A percentile compares a stretch with the other conserved stretches of the same genome.
phyloP scores from a whole-genome alignment of 805 yeast species.

The Pichia nakasei region DNA sequence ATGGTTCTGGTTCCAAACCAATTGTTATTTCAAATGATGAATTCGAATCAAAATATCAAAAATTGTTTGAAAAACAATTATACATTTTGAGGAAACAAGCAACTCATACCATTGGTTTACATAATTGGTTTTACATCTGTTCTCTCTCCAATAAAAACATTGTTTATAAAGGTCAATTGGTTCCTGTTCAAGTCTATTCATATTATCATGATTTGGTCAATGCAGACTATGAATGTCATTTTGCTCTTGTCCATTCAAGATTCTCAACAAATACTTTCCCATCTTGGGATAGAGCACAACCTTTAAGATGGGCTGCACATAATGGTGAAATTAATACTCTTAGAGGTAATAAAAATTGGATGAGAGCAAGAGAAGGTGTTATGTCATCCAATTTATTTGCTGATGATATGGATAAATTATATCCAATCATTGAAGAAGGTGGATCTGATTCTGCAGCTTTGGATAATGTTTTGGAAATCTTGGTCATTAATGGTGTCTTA shows the following conservation, averaged over 20 bases:
- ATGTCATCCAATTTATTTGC: conserved; percentile 84
- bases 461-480: conserved; percentile 87
- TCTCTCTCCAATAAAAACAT: conserved; percentile 82
- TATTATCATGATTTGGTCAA: conserved; percentile 90
- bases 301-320: conserved; percentile 94
- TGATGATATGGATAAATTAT: conserved; percentile 81
- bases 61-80: conserved; percentile 71
- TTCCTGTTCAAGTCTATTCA: conserved; percentile 91
- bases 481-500: conserved; percentile 84
- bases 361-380: conserved; percentile 97
- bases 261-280: conserved; percentile 98
- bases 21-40: conserved; percentile 36
- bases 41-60: conserved; percentile 47
- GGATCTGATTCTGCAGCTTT: conserved; percentile 98
- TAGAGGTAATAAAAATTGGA: conserved; percentile 98
- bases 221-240: conserved; percentile 88
- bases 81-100: conserved; percentile 84
- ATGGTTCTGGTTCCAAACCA: conserved; percentile 31
- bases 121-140: conserved; percentile 96
- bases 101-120: conserved; percentile 83
- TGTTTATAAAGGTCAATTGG: conserved; percentile 95
- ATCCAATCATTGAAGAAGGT: conserved; percentile 96
- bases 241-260: conserved; percentile 94
- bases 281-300: conserved; percentile 99
- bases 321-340: conserved; percentile 97